Conservation (phyloP, 441 rosid genomes). For the Rhodomyrtus psidioides region DNA sequence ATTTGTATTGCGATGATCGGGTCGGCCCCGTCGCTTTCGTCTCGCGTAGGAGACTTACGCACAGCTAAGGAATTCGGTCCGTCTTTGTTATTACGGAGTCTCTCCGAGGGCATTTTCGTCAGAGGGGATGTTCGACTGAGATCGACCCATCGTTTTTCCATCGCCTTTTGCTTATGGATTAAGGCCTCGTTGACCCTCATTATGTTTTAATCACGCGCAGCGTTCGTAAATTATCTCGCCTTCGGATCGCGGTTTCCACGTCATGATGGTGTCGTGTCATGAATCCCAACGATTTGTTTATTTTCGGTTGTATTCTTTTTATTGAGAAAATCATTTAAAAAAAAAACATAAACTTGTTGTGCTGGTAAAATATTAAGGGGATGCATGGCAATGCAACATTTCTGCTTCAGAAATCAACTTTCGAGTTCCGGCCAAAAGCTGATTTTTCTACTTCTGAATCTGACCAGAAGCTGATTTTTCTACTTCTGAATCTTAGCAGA, state of each 20-base stretch:
- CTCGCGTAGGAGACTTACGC: not conserved
- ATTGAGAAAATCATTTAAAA: no score
- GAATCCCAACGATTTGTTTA: not conserved
- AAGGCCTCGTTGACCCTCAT: not conserved
- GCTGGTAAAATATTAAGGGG: no score
- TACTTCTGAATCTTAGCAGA: no score
- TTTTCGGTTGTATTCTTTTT: not conserved
- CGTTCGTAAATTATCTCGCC: not conserved
- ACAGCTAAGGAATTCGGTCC: not conserved
- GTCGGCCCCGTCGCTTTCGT: not conserved
- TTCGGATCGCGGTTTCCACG: accelerated
- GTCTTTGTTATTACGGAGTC: not conserved
- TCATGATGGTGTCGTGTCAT: not conserved
- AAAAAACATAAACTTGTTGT: no score
- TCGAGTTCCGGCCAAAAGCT: no score
- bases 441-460: no score
- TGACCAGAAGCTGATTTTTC: no score
- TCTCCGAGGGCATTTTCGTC: not conserved
- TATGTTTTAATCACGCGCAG: not conserved
- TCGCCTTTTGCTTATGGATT: not conserved
- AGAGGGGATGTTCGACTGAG: not conserved
- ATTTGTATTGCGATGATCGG: not conserved
- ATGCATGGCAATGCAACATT: no score
- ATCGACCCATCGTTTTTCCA: not conserved
- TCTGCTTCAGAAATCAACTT: no score